Percentiles rank a stretch among this genome's conserved stretches.
phyloP scores from a whole-genome alignment of 441 rosid species.

The Gossypium davidsonii region DNA sequence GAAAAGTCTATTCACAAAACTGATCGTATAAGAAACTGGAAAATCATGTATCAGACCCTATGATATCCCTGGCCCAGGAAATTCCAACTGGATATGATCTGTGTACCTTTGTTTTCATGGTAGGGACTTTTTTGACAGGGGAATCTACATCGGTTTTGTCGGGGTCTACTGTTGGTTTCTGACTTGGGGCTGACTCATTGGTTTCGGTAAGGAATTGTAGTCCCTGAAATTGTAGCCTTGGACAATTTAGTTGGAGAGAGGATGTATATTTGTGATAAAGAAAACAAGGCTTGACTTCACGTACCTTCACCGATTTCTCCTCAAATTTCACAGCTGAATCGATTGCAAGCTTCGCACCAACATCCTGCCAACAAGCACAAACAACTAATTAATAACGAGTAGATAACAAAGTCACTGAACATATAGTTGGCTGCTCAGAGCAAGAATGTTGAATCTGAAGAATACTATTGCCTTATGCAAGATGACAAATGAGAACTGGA shows the following conservation, averaged over 20 bases:
- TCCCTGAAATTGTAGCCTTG: slow-evolving; percentile 44
- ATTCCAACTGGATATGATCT: slow-evolving; percentile 60
- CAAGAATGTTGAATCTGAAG: background rate
- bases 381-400: background rate
- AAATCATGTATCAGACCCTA: slow-evolving; percentile 21
- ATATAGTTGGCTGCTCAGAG: background rate
- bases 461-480: background rate
- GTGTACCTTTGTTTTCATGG: slow-evolving; percentile 45
- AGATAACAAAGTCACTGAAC: background rate
- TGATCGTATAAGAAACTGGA: background rate
- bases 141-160: slow-evolving; percentile 20
- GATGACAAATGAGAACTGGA: background rate
- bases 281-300: background rate
- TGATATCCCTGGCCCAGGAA: slow-evolving; percentile 39
- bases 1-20: background rate
- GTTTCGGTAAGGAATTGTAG: slow-evolving; percentile 62
- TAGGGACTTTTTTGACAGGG: slow-evolving; percentile 19
- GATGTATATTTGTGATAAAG: background rate
- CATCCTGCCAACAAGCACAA: slow-evolving; percentile 33
- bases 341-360: slow-evolving; percentile 38
- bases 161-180: slow-evolving; percentile 16
- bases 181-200: slow-evolving; percentile 19
- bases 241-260: background rate
- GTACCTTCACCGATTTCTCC: slow-evolving; percentile 50
- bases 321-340: slow-evolving; percentile 38